A percentile compares a stretch with the other conserved stretches of the same genome.
Evolutionary conservation across 106 monocot genomes (phyloP).

Genomic region (Alisma plantagoaquatica): DNA sequence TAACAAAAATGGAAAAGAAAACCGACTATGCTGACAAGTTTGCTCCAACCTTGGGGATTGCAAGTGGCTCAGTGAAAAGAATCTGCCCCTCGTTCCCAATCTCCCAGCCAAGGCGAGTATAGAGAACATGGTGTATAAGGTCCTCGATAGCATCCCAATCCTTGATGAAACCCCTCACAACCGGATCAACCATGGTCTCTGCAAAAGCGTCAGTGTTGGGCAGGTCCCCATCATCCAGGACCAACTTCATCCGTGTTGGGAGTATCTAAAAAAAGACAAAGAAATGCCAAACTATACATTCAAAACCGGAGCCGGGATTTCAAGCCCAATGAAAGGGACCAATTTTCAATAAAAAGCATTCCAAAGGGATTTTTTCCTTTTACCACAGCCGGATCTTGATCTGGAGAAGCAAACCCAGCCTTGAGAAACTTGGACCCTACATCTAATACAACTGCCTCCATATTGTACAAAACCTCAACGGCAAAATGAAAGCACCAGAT

Average conservation of each 20-base stretch:
- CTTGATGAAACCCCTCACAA: slow-evolving; percentile 78
- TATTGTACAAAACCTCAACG: too few species aligned
- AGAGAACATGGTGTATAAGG: slow-evolving; percentile 71
- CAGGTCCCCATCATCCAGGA: slow-evolving; percentile 54
- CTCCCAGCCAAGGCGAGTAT: slow-evolving; percentile 91
- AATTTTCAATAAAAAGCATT: background rate
- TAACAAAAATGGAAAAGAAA: background rate
- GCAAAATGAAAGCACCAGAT: too few species aligned
- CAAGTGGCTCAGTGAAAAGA: slow-evolving; percentile 87
- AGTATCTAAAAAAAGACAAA: slow-evolving; percentile 55
- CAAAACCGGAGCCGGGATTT: background rate
- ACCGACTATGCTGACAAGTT: too few species aligned
- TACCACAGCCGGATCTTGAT: slow-evolving; percentile 83
- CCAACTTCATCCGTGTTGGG: slow-evolving; percentile 85
- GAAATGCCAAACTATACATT: too few species aligned
- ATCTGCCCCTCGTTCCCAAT: slow-evolving; percentile 93
- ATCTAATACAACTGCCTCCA: slow-evolving; percentile 96
- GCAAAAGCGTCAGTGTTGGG: slow-evolving; percentile 26
- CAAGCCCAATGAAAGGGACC: background rate
- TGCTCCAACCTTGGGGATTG: slow-evolving; percentile 93
- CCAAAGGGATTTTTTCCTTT: background rate
- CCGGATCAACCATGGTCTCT: slow-evolving; percentile 62
- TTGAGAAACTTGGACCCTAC: slow-evolving; percentile 92
- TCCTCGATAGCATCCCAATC: slow-evolving; percentile 99
- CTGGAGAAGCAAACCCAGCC: slow-evolving; percentile 86